Base-by-base conservation (phyloP, 306 rosid genomes). In the Lablab purpureus region DNA sequence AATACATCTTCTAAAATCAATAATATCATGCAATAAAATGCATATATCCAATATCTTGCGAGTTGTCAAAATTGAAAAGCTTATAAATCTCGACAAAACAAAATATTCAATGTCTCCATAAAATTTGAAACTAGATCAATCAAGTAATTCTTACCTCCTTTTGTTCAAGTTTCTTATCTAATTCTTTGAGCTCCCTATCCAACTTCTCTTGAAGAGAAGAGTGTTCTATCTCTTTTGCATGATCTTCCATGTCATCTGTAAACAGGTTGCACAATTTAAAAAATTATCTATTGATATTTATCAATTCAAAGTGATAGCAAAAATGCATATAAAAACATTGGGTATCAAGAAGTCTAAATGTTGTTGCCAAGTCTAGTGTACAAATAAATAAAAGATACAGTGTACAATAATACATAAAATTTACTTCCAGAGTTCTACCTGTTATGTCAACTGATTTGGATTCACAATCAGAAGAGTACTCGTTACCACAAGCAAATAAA, bases 111-210 rank as follows among this genome's bases (percentile, higher is more conserved):
- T 9, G 14, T 18, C 60, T 47, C 21, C 21, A 54, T 37, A 11
- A 8, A 17, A 46, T 76, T 67, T 15, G 67, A 80, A 79, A 71
- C 63, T n/a, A n/a, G n/a, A n/a, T n/a, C n/a, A n/a, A n/a, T n/a
- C n/a, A n/a, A n/a, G n/a, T n/a, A n/a, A 30, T 10, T 51, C 46
- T 78, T 75, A 95, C 99, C 99, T 96, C 98, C 85, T 96, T 96
- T 67, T 91, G 97, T 80, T 96, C 99, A 55, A 96, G 98, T 81
- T 83, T 89, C 83, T 87, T 93, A 68, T 96, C 99, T 86, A 96
- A 85, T 80, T 93, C 99, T 80, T 90, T 96, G 50, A 96, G 94
- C 84, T 96, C 99, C 78, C 52, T 86, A 37, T 91, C 99, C 63
- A 91, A 78, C 85, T 90, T 87, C 82, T 96, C 94, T 85, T 96